Conservation (phyloP, 148 eudicot species). For the Amaranthus hypochondriacus region DNA sequence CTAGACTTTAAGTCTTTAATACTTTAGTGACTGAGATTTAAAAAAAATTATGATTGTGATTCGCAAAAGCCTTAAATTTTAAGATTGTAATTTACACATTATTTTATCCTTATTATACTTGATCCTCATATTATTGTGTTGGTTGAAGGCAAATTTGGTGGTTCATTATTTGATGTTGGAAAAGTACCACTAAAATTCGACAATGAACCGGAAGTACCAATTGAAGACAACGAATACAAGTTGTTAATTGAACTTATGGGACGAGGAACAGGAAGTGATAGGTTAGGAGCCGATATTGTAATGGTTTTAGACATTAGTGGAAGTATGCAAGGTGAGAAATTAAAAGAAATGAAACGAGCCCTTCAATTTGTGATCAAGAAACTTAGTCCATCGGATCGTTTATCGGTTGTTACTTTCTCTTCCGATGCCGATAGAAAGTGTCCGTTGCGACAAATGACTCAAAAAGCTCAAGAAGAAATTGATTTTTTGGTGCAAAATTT, state of each 20-base stretch:
- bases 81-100: too few species aligned
- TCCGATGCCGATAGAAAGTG: not conserved
- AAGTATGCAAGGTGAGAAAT: constrained; percentile 16
- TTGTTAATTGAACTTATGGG: constrained; percentile 8
- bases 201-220: not conserved
- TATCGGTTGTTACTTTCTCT: constrained; percentile 21
- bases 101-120: too few species aligned
- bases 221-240: constrained; percentile 6
- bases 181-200: not conserved
- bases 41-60: too few species aligned
- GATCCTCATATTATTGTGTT: too few species aligned
- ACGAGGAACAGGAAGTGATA: not conserved
- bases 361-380: constrained; percentile 19
- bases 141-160: not conserved
- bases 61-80: too few species aligned
- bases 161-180: not conserved
- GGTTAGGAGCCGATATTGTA: constrained; percentile 17
- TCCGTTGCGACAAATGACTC: constrained; percentile 8
- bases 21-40: too few species aligned
- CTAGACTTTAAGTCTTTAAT: too few species aligned
- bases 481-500: not conserved
- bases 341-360: constrained; percentile 15
- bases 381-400: constrained; percentile 17
- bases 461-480: not conserved
- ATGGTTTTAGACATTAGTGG: constrained; percentile 19